Base-by-base conservation (phyloP, 805 yeast species). In the Aciculoconidium aculeatum region DNA sequence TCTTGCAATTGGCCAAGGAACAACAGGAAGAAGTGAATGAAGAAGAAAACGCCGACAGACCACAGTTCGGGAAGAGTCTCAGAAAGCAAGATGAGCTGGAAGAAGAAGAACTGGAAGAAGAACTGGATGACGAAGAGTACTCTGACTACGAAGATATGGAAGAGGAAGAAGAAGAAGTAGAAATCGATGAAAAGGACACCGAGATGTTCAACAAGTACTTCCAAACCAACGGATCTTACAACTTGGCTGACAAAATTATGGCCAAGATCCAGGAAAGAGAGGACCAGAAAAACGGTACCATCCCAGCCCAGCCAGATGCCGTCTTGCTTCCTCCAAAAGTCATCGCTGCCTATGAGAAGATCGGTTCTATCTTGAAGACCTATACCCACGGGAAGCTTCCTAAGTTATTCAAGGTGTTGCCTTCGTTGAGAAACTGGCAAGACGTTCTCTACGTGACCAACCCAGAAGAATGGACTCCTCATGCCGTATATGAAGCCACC, bases 361-460 rank as follows among this genome's bases (percentile, higher is more conserved):
- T 92, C 25, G 97, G 97, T 6, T 78, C 77, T 42, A 78, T 90
- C 30, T 66, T 92, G 36, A 71, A 86, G 12, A 77, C 94, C 4
- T 92, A 94, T 75, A 81, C 88, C 21, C 95, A 92, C 48, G 99
- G 98, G 28, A 88, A 88, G 57, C 68, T 92, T 30, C 98, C 98
- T n/a, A 88, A 90, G 49, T 72, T 94, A 18, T 92, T 92, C 67
- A 92, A 92, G 53, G 94, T 92, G 28, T 72, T 94, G 32, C 99
- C 99, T 19, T 73, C 94, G 3, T 70, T 92, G 41, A 80, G 73
- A 44, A 90, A 90, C 59, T 92, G 99, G 99, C 87, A 87, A 53
- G 97, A 90, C 53, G 81, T 92, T 18, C 63, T 92, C 19, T 90
- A 77, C 50, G 96, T 92, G 22, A 88, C 97, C 1, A 77, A 86